These are phyloP conservation scores for Aureobasidium lini DNA, from an alignment of 2,329 filamentous ascomycete genomes.

Conservation along the genomic window DNA sequence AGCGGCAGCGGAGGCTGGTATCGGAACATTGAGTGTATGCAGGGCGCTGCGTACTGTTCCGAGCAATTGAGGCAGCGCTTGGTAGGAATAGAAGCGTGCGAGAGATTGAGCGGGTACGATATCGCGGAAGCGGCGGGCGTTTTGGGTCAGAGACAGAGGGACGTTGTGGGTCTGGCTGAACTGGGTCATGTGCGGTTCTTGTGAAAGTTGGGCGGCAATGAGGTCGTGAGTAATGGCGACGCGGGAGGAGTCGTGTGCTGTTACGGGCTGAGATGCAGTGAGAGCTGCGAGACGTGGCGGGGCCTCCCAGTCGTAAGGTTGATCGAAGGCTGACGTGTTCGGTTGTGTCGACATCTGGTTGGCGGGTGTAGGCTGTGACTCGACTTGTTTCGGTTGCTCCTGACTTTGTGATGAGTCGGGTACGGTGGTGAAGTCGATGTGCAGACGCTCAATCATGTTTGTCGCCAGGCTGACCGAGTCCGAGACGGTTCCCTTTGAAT, in stretches of 20 bases:
- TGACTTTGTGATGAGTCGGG: conserved; percentile 37
- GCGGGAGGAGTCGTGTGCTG: conserved; percentile 29
- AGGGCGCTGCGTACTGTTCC: conserved; percentile 74
- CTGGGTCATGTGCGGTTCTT: conserved; percentile 78
- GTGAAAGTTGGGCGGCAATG: conserved; percentile 59
- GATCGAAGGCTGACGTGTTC: conserved; percentile 64
- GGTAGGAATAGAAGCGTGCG: conserved; percentile 84
- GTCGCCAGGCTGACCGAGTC: conserved; percentile 85
- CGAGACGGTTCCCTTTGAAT: conserved; percentile 62
- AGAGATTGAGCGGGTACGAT: conserved; percentile 83
- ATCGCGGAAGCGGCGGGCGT: conserved; percentile 79
- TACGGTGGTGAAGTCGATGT: conserved; percentile 74
- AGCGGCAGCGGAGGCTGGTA: conserved; percentile 43
- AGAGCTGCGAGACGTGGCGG: conserved; percentile 51
- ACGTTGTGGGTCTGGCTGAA: conserved; percentile 75
- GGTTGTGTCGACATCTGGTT: conserved; percentile 75
- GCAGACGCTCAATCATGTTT: conserved; percentile 84
- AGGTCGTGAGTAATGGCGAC: conserved; percentile 29
- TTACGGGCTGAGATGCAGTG: conserved; percentile 42
- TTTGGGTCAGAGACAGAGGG: conserved; percentile 78
- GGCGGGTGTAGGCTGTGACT: conserved; percentile 35
- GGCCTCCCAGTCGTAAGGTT: conserved; percentile 78
- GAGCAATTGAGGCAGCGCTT: conserved; percentile 66
- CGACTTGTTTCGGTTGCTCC: conserved; percentile 20
- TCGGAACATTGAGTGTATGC: conserved; percentile 76